Conservation (phyloP, 2,329 filamentous ascomycete genomes). For the Emmonsiellopsis sp. region DNA sequence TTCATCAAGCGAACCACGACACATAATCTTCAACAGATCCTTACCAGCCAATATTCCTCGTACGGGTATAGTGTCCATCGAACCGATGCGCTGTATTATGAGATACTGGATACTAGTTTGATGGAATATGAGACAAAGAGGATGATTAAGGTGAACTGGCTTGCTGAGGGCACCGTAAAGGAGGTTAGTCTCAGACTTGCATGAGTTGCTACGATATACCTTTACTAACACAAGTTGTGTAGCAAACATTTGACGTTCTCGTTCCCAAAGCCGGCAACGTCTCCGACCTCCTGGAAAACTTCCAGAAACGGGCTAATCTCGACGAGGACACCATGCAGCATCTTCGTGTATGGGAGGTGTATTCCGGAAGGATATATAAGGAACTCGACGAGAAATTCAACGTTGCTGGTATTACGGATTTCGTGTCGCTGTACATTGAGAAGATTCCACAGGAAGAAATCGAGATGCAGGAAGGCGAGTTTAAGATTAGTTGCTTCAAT, state of each 20-base stretch:
- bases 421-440: constrained; percentile 71
- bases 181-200: constrained; percentile 48
- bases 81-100: constrained; percentile 75
- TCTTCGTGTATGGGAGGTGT: constrained; percentile 73
- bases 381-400: constrained; percentile 60
- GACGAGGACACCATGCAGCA: constrained; percentile 64
- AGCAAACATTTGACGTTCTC: constrained; percentile 73
- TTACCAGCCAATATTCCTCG: constrained; percentile 63
- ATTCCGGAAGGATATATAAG: constrained; percentile 74
- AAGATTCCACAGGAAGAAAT: constrained; percentile 62
- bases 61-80: constrained; percentile 63
- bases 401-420: constrained; percentile 80
- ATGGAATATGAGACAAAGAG: constrained; percentile 92
- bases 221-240: constrained; percentile 11
- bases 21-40: constrained; percentile 66
- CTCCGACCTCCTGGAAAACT: constrained; percentile 62
- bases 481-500: constrained; percentile 73
- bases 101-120: constrained; percentile 87
- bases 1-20: constrained; percentile 64
- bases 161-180: constrained; percentile 85
- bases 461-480: constrained; percentile 52
- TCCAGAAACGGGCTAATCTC: constrained; percentile 74
- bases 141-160: constrained; percentile 68
- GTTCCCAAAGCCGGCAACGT: constrained; percentile 79
- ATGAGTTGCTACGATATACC: neutral